These are phyloP conservation scores for Hypoxylon sp. DNA, from an alignment of 2,329 filamentous ascomycete genomes.

Conservation along the genomic window DNA sequence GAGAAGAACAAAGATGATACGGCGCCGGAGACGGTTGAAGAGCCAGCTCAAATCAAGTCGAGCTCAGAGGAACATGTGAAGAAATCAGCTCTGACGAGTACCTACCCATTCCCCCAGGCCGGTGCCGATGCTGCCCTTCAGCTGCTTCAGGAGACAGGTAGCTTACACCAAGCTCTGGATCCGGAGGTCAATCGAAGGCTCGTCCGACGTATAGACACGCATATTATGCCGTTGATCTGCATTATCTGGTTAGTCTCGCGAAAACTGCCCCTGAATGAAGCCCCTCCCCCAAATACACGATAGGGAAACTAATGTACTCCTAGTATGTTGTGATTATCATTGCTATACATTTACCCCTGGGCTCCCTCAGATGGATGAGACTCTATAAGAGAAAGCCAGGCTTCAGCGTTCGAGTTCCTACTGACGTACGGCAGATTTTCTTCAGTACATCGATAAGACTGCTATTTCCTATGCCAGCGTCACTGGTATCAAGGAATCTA, in stretches of 20 bases:
- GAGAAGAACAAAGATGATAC: conserved; percentile 19
- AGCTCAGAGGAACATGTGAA: conserved; percentile 17
- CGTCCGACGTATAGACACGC: conserved; percentile 43
- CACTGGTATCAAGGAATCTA: conserved; percentile 47
- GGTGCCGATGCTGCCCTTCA: conserved; percentile 46
- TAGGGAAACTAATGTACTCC: conserved; percentile 3
- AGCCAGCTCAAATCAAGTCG: conserved; percentile 7
- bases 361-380: neutral
- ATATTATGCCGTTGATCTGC: conserved; percentile 46
- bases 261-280: neutral
- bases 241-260: conserved; percentile 39
- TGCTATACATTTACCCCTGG: neutral
- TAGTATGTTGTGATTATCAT: conserved; percentile 26
- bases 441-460: conserved; percentile 46
- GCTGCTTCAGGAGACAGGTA: conserved; percentile 42
- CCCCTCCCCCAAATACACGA: too few species aligned
- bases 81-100: conserved; percentile 3
- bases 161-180: conserved; percentile 32
- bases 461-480: conserved; percentile 47
- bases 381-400: neutral
- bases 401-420: neutral
- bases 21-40: conserved; percentile 14
- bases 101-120: conserved; percentile 1
- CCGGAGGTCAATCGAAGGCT: conserved; percentile 39
- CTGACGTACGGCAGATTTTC: conserved; percentile 38